phyloP scores from a whole-genome alignment of 2,329 filamentous ascomycete genomes.

The Penicillium freii region DNA sequence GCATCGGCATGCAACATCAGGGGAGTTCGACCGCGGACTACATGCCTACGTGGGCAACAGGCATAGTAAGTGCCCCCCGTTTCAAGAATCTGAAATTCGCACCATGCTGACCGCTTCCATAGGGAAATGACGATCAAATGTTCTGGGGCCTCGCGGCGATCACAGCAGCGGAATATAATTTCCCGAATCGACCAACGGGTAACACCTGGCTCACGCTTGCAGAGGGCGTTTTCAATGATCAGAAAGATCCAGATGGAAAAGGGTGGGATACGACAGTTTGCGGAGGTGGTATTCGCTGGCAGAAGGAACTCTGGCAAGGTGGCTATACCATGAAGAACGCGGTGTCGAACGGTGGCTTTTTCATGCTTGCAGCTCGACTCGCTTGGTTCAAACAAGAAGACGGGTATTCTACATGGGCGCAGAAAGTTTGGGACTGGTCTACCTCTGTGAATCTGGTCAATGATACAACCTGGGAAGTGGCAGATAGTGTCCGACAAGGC shows the following conservation, averaged over 20 bases:
- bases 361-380: conserved; percentile 73
- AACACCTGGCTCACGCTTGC: conserved; percentile 4
- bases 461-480: conserved; percentile 57
- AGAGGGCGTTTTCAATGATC: background rate
- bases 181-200: conserved; percentile 1
- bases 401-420: conserved; percentile 63
- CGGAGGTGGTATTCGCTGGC: conserved; percentile 3
- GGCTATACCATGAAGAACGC: conserved; percentile 81
- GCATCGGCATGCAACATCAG: conserved; percentile 33
- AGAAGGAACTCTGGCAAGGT: conserved; percentile 41
- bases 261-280: conserved; percentile 2
- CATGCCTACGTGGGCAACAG: background rate
- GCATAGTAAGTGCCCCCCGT: background rate
- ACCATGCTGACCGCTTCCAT: background rate
- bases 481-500: conserved; percentile 57
- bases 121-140: conserved; percentile 8
- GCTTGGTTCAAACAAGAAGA: conserved; percentile 62
- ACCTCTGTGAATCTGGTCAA: conserved; percentile 57
- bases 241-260: background rate
- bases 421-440: conserved; percentile 62
- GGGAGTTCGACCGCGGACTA: background rate
- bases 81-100: conserved; percentile 51
- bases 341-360: conserved; percentile 74
- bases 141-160: conserved; percentile 5
- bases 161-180: conserved; percentile 2